These are phyloP conservation scores for Apiotrichum veenhuisii DNA, from an alignment of 1,284 basidiomycete genomes.

Conservation along the genomic window DNA sequence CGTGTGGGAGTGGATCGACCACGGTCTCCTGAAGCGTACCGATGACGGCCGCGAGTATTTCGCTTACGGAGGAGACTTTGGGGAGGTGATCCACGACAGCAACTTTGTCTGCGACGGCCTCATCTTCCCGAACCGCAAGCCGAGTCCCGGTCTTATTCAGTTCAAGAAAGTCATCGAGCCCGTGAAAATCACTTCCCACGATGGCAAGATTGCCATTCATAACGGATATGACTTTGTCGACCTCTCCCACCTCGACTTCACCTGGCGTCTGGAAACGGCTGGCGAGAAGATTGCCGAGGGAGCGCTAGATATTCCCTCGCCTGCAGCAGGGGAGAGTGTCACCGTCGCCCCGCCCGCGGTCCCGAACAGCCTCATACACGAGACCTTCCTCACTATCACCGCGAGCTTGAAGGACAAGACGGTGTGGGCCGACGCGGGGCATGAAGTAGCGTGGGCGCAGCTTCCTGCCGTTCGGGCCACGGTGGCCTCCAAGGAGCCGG, in stretches of 20 bases:
- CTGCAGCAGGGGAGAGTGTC: background rate
- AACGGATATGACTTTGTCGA: constrained; percentile 17
- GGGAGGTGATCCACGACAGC: constrained; percentile 24
- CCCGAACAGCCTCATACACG: background rate
- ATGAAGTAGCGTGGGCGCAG: constrained; percentile 22
- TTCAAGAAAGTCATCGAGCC: constrained; percentile 22
- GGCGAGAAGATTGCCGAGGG: constrained; percentile 7
- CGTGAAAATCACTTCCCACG: constrained; percentile 3
- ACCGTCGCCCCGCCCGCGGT: constrained; percentile 6
- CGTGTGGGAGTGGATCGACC: constrained; percentile 34
- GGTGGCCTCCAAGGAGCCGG: too few species aligned
- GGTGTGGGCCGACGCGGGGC: constrained; percentile 17
- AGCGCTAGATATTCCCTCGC: background rate
- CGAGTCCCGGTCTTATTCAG: constrained; percentile 21
- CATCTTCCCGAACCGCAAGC: constrained; percentile 26
- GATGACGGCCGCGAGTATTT: constrained; percentile 17
- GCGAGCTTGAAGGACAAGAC: constrained; percentile 2
- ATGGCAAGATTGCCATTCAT: constrained; percentile 3
- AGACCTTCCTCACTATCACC: constrained; percentile 4
- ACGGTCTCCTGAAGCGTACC: constrained; percentile 16
- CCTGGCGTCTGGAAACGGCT: constrained; percentile 16
- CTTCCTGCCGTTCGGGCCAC: background rate
- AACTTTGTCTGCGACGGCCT: constrained; percentile 29
- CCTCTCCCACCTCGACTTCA: constrained; percentile 7
- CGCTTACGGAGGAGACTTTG: constrained; percentile 30